Evolutionary conservation across 129 eudicot species (phyloP).

Genomic region (Tagetes erecta): DNA sequence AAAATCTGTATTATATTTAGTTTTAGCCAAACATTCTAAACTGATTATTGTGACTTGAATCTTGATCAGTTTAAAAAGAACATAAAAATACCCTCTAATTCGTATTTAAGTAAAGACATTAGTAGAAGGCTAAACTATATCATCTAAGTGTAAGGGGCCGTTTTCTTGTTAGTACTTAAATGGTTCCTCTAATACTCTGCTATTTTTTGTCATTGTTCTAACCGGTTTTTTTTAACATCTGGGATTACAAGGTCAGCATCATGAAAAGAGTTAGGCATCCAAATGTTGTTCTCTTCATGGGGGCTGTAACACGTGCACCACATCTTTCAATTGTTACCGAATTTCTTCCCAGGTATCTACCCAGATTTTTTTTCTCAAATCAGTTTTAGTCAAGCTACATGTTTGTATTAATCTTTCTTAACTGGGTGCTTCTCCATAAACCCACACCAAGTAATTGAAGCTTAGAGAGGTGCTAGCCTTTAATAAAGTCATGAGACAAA

Average conservation of each 20-base stretch:
- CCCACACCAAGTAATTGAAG: too few relatives aligned
- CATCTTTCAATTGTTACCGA: slow-evolving; percentile 96
- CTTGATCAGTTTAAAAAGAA: background rate
- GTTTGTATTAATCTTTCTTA: background rate
- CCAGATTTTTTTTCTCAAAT: too few relatives aligned
- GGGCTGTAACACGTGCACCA: slow-evolving; percentile 93
- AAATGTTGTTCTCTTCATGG: slow-evolving; percentile 98
- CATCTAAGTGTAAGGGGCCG: background rate
- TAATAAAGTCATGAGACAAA: too few relatives aligned
- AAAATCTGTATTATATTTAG: background rate
- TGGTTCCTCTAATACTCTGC: background rate
- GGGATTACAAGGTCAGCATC: slow-evolving; percentile 71
- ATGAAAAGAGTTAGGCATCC: slow-evolving; percentile 98
- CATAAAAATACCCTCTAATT: background rate
- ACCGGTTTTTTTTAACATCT: slow-evolving; percentile 7
- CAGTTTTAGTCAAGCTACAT: background rate
- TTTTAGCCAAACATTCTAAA: background rate
- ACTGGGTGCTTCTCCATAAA: background rate
- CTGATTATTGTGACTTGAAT: background rate
- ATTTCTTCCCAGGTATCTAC: slow-evolving; percentile 92
- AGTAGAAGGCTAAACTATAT: background rate
- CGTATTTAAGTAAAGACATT: background rate
- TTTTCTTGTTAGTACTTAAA: background rate
- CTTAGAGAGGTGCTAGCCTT: too few relatives aligned
- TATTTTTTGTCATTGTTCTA: slow-evolving; percentile 14